These are phyloP conservation scores for Pleochaeta shiraiana DNA, from an alignment of 2,329 filamentous ascomycete species.

Conservation along the genomic window DNA sequence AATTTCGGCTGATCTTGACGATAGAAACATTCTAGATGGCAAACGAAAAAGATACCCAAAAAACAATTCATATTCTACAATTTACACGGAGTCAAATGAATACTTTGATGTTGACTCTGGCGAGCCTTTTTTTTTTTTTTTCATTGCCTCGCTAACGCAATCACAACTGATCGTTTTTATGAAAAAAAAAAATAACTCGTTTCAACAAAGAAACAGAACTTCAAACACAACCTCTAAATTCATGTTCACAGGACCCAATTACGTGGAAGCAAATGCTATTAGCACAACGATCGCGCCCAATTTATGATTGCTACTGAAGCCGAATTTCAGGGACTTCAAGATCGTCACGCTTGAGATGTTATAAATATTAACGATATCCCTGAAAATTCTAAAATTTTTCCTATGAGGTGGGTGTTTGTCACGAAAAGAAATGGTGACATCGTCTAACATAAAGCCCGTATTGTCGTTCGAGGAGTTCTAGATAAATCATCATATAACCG, in stretches of 20 bases:
- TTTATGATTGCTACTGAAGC: neutral
- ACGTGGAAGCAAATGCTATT: constrained; percentile 4
- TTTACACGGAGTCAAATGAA: neutral
- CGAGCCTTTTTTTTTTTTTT: neutral
- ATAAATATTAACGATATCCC: constrained; percentile 3
- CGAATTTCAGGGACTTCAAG: constrained; percentile 2
- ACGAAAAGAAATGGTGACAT: constrained; percentile 3
- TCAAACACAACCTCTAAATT: too few relatives aligned
- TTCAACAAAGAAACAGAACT: neutral
- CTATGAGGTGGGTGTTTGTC: constrained; percentile 4
- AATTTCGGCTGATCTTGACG: neutral
- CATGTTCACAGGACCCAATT: neutral
- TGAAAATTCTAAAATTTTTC: neutral
- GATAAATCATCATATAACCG: constrained; percentile 1
- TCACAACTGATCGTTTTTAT: neutral
- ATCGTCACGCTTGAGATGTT: neutral
- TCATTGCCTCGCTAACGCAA: neutral
- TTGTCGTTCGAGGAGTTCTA: constrained; percentile 2
- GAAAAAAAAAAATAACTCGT: neutral
- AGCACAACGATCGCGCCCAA: neutral
- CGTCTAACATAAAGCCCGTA: neutral
- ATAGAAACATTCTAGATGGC: neutral
- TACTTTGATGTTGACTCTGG: neutral
- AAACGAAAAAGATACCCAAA: neutral
- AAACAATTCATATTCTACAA: neutral